These are phyloP conservation scores for Tricholoma saponaceum DNA, from an alignment of 768 basidiomycete species.

Conservation along the genomic window DNA sequence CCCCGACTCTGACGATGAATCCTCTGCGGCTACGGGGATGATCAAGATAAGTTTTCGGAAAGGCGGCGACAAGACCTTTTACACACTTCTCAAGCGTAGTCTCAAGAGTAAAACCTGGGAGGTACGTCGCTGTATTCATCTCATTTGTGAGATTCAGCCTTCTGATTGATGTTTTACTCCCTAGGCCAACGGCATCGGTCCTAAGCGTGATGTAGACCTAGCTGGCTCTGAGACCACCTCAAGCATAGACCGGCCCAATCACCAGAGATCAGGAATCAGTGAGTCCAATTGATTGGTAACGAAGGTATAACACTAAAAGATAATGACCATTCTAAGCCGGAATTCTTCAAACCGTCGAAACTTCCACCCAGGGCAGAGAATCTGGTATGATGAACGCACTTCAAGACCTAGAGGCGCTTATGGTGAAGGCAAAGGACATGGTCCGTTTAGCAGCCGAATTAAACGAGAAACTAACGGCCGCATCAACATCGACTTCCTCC, in stretches of 20 bases:
- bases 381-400: slow-evolving; percentile 72
- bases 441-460: slow-evolving; percentile 85
- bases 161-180: background rate
- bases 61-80: slow-evolving; percentile 84
- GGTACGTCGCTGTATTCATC: slow-evolving; percentile 28
- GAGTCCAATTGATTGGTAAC: slow-evolving; percentile 14
- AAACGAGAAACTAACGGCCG: slow-evolving; percentile 70
- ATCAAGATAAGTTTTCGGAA: slow-evolving; percentile 88
- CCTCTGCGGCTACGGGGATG: slow-evolving; percentile 34
- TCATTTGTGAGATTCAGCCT: background rate
- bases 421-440: slow-evolving; percentile 91
- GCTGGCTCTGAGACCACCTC: slow-evolving; percentile 1
- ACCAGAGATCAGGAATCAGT: slow-evolving; percentile 51
- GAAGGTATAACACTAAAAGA: background rate
- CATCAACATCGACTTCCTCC: slow-evolving; percentile 14
- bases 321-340: slow-evolving; percentile 31
- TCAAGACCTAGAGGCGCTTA: slow-evolving; percentile 84
- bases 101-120: slow-evolving; percentile 77
- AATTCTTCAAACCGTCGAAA: slow-evolving; percentile 74
- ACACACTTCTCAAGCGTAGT: slow-evolving; percentile 68
- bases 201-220: background rate
- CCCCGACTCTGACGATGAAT: slow-evolving; percentile 36
- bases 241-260: slow-evolving; percentile 6
- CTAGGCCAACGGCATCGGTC: slow-evolving; percentile 15
- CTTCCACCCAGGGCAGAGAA: slow-evolving; percentile 57